Evolutionary conservation across 2,329 filamentous ascomycete genomes (phyloP).

Genomic region (Byssoonygena ceratinophila): DNA sequence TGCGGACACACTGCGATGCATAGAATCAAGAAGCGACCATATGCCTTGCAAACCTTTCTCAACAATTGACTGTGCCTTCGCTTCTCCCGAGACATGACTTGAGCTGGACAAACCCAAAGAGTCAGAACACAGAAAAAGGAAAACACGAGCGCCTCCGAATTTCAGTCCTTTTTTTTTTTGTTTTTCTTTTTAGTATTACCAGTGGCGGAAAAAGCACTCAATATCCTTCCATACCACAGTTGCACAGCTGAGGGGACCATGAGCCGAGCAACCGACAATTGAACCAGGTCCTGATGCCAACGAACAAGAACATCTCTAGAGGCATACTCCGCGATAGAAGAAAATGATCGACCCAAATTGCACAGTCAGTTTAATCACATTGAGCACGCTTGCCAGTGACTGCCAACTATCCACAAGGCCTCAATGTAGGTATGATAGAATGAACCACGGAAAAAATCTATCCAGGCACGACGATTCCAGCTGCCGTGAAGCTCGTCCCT

Average conservation of each 20-base stretch:
- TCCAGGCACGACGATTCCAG: conserved; percentile 20
- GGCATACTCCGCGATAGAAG: conserved; percentile 9
- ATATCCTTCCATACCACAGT: not conserved
- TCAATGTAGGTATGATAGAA: conserved; percentile 5
- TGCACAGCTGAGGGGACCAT: conserved; percentile 1
- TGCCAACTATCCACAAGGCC: conserved; percentile 3
- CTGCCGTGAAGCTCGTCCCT: conserved; percentile 28
- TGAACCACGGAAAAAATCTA: conserved; percentile 21
- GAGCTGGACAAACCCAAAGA: conserved; percentile 5
- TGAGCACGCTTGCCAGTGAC: conserved; percentile 5
- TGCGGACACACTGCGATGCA: not conserved
- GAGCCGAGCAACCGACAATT: conserved; percentile 9
- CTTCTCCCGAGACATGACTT: conserved; percentile 2
- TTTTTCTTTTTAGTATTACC: conserved; percentile 1
- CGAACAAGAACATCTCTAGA: conserved; percentile 12
- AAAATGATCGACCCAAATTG: conserved; percentile 13
- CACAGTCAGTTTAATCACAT: conserved; percentile 7
- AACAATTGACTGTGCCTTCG: not conserved
- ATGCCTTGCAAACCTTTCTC: conserved; percentile 1
- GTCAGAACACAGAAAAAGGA: conserved; percentile 6
- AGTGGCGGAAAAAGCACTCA: conserved; percentile 1
- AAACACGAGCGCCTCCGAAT: conserved; percentile 8
- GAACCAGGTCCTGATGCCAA: conserved; percentile 8
- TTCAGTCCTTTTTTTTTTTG: no score
- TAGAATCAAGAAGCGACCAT: not conserved